Evolutionary conservation across 2,329 filamentous ascomycete species (phyloP), one percentile per base, ranked within the genome.

Genomic region (Stagonosporopsis vannaccii): DNA sequence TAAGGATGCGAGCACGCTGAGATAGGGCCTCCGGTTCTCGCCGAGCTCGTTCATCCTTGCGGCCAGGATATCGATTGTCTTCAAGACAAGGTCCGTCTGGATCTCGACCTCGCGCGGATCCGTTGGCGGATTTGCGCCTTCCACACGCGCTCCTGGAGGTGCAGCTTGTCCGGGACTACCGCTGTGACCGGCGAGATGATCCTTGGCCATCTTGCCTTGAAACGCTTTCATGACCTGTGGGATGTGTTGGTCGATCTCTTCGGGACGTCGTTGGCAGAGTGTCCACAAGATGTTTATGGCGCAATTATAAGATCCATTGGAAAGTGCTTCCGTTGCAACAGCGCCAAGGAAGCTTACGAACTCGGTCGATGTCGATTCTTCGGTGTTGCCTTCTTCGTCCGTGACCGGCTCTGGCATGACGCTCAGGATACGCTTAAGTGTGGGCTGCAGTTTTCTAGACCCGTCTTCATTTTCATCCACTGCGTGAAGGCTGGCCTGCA

Each of bases 271-370:
- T 67, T 91, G 87, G 5, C 92, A 92, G 19, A 99, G 80, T 15
- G 92, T 95, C 93, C 93, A 98, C 15, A 99, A 80, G 22, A 96
- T 89, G 72, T 97, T 97, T 73, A 99, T 90, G 40, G 92, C 92
- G 12, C 93, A 92, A 17, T 93, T 86, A 69, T 96, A 92, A 63
- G 92, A 92, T 54, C 84, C 85, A 48, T 88, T 88, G 6, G 90
- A 90, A 63, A 99, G 86, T 9, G 90, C 90, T 76, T 98, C 95
- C 0, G 91, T 94, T 1, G 93, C 92, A 50, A 94, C 87, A n/a
- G 87, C 85, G 17, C 91, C 95, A 33, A 98, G 79, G 70, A 92
- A 94, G 1, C 87, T 87, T 45, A 96, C 87, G 66, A 98, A 92
- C 72, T 97, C 93, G 0, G 93, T 93, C 0, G 89, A 91, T 22